Base-by-base conservation (phyloP, 1,139 yeast genomes). In the Blastobotrys illinoisensis region DNA sequence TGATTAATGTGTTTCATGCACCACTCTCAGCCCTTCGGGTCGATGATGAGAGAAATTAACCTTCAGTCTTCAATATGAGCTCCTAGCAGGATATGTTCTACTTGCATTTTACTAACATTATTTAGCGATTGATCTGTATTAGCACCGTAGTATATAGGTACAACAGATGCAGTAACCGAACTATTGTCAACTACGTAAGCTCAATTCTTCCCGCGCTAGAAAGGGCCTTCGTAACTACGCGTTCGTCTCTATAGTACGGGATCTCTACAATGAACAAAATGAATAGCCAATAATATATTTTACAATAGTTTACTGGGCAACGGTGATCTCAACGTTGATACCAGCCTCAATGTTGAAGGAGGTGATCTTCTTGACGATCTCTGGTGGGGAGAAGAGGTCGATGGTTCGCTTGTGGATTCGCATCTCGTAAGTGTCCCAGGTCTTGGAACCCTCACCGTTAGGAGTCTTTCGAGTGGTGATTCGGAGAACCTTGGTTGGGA, bases 391-490 rank as follows among this genome's bases (percentile, higher is more conserved):
- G 81, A 88, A 95, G 79, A 95, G 85, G 83, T 93, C 97, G 74
- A 93, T 89, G 78, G 89, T 86, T 82, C 99, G 91, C 95, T 95
- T 95, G 97, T 95, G 99, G 83, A 95, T 90, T 86, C 98, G 90
- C 96, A 95, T 88, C 84, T 95, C 99, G 79, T 85, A 95, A 72
- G 95, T 81, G 78, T 95, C 99, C 97, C 97, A 95, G 73, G 99
- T 95, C 91, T 95, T 93, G 72, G 99, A 93, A 91, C 99, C 99
- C 84, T 95, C 98, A 91, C 99, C 99, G 79, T 95, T 95, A 74
- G 99, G 99, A 75, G 99, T 86, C 90, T 95, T 95, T 88, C 99
- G 91, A 88, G 99, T 93, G 82, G 96, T 85, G 82, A 95, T 85
- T 81, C 88, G 90, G 76, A 95, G 88, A 71, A 88, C 95, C 87